These are phyloP conservation scores for Sclerotinia subarctica DNA, from an alignment of 2,329 filamentous ascomycete genomes.

Conservation along the genomic window DNA sequence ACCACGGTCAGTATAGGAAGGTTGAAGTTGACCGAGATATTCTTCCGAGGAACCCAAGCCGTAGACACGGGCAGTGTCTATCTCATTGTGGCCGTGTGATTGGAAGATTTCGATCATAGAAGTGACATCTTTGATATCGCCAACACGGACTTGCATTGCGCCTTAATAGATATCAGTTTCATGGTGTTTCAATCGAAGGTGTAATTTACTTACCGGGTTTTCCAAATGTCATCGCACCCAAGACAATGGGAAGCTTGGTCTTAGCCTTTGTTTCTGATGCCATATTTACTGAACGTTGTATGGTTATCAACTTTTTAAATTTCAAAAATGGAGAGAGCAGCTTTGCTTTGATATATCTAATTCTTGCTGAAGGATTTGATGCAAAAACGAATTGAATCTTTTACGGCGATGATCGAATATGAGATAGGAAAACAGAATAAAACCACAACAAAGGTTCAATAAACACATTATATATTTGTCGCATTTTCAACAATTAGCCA, in stretches of 20 bases:
- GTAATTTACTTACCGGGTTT: constrained; percentile 10
- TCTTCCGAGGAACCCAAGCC: constrained; percentile 62
- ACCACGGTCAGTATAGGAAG: constrained; percentile 58
- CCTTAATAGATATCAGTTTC: constrained; percentile 21
- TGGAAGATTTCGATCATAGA: constrained; percentile 63
- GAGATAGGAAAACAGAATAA: background rate
- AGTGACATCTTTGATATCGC: constrained; percentile 50
- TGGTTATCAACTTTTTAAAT: no score
- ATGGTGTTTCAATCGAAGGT: background rate
- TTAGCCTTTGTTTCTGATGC: background rate
- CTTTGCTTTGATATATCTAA: background rate
- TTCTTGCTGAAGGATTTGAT: background rate
- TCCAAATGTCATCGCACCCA: constrained; percentile 33
- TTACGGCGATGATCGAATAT: background rate
- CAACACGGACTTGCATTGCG: constrained; percentile 34
- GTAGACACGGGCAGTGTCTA: constrained; percentile 68
- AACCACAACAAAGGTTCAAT: background rate
- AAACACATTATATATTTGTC: background rate
- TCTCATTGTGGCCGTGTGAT: constrained; percentile 61
- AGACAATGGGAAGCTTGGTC: constrained; percentile 23
- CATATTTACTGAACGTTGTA: background rate
- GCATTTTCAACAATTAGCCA: no score
- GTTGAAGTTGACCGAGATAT: constrained; percentile 53
- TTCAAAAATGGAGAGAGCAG: background rate
- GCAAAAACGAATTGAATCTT: background rate